Conservation (phyloP, 345 rosid species). For the Noccaea bulbosa region DNA sequence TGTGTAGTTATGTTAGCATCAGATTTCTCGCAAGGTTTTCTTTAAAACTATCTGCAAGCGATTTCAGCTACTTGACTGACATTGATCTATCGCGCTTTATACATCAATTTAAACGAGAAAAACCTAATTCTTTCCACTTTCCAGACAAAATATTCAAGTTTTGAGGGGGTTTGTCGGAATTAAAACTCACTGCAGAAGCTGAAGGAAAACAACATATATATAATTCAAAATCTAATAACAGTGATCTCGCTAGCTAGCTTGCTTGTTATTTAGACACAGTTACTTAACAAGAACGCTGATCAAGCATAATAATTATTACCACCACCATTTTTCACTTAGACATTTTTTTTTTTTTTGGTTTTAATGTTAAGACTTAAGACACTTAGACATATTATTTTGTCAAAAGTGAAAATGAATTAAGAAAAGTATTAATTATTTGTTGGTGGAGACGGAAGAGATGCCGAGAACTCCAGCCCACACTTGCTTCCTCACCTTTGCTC, state of each 20-base stretch:
- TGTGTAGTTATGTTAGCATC: not conserved
- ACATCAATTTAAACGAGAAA: not conserved
- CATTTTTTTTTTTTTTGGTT: no score
- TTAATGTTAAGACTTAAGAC: no score
- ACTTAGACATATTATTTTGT: slow-evolving; percentile 2
- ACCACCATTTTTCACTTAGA: slow-evolving; percentile 24
- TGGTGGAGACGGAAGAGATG: slow-evolving; percentile 37
- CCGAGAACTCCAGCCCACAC: slow-evolving; percentile 42
- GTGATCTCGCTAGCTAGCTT: slow-evolving; percentile 3
- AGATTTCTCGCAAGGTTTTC: not conserved
- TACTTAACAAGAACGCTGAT: slow-evolving; percentile 15
- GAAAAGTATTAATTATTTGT: slow-evolving; percentile 2
- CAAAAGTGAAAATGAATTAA: not conserved
- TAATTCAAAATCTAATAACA: slow-evolving; percentile 5
- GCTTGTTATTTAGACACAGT: slow-evolving; percentile 20
- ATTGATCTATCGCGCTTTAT: not conserved
- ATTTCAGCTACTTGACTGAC: slow-evolving; percentile 9
- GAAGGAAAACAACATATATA: not conserved
- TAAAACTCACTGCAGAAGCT: slow-evolving; percentile 2
- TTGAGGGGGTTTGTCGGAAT: not conserved
- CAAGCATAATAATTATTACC: slow-evolving; percentile 7
- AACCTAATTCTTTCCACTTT: slow-evolving; percentile 1
- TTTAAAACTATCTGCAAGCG: not conserved
- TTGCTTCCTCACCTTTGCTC: slow-evolving; percentile 39
- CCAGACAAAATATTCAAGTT: not conserved